Percentiles rank a stretch among this genome's conserved stretches.
Conservation (phyloP, 2,329 filamentous ascomycete species). For the Xylaria hypoxylon region DNA sequence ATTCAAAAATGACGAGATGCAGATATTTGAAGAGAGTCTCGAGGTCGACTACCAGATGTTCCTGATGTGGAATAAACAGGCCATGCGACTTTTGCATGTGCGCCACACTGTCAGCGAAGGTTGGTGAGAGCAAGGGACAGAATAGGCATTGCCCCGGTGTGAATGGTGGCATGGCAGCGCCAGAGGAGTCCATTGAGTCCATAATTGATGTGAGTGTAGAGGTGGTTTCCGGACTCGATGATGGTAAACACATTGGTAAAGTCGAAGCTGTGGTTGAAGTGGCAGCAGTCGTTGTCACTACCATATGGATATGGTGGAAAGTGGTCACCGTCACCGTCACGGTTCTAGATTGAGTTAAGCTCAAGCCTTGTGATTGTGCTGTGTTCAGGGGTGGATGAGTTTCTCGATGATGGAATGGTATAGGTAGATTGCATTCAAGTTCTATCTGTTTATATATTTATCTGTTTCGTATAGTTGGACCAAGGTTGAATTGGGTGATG, state of each 20-base stretch:
- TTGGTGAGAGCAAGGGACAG: slow-evolving; percentile 37
- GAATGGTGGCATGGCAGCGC: slow-evolving; percentile 39
- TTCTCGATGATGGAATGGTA: background rate
- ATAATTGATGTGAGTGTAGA: slow-evolving; percentile 23
- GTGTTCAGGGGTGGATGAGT: background rate
- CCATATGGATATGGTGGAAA: slow-evolving; percentile 33
- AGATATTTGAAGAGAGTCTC: slow-evolving; percentile 62
- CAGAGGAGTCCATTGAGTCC: slow-evolving; percentile 31
- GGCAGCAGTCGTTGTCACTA: slow-evolving; percentile 36
- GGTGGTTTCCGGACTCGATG: slow-evolving; percentile 29
- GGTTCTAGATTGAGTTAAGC: background rate
- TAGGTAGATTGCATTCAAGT: background rate
- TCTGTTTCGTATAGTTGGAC: background rate
- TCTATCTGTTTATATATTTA: background rate
- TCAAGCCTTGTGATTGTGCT: background rate
- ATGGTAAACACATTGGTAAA: slow-evolving; percentile 38
- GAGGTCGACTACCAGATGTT: slow-evolving; percentile 58
- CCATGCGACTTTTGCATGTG: slow-evolving; percentile 65
- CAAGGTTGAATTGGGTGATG: slow-evolving; percentile 8
- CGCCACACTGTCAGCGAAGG: slow-evolving; percentile 37
- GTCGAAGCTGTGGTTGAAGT: slow-evolving; percentile 37
- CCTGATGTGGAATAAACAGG: slow-evolving; percentile 56
- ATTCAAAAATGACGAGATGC: slow-evolving; percentile 60
- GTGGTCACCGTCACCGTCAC: slow-evolving; percentile 8
- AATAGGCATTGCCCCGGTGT: slow-evolving; percentile 46